phyloP scores from a whole-genome alignment of 208 protist genomes.

The Crithidia sp. region DNA sequence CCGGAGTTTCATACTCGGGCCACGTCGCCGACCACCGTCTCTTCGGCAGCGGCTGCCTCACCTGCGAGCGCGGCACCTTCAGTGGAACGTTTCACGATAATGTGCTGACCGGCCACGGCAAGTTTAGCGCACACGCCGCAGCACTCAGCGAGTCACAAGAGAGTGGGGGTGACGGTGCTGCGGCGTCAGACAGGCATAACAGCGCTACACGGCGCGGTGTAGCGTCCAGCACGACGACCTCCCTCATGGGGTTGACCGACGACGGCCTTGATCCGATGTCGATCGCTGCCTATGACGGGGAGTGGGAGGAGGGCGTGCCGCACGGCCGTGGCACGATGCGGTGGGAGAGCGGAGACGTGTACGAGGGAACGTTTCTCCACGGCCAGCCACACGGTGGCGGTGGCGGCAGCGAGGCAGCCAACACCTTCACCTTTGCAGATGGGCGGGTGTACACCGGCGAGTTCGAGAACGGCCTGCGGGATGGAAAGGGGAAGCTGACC shows the following conservation, averaged over 20 bases:
- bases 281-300: conserved; percentile 37
- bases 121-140: conserved; percentile 23
- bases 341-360: conserved; percentile 43
- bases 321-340: conserved; percentile 12
- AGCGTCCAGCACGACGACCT: neutral
- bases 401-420: neutral
- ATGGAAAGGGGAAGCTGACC: conserved; percentile 55
- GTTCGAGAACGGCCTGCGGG: conserved; percentile 44
- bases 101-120: conserved; percentile 33
- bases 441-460: conserved; percentile 64
- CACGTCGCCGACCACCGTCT: conserved; percentile 6
- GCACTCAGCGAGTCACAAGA: conserved; percentile 17
- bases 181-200: conserved; percentile 3
- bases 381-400: conserved; percentile 39
- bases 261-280: conserved; percentile 6
- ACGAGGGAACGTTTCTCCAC: conserved; percentile 40
- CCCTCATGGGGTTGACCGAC: neutral
- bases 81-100: conserved; percentile 35
- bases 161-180: neutral
- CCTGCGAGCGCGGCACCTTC: conserved; percentile 20
- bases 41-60: conserved; percentile 9
- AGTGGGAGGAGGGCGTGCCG: conserved; percentile 29
- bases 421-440: conserved; percentile 42
- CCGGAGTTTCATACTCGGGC: conserved; percentile 23
- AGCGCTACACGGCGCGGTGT: neutral